Base-by-base conservation (phyloP, 2,329 filamentous ascomycete genomes). In the Venturia pyrina region DNA sequence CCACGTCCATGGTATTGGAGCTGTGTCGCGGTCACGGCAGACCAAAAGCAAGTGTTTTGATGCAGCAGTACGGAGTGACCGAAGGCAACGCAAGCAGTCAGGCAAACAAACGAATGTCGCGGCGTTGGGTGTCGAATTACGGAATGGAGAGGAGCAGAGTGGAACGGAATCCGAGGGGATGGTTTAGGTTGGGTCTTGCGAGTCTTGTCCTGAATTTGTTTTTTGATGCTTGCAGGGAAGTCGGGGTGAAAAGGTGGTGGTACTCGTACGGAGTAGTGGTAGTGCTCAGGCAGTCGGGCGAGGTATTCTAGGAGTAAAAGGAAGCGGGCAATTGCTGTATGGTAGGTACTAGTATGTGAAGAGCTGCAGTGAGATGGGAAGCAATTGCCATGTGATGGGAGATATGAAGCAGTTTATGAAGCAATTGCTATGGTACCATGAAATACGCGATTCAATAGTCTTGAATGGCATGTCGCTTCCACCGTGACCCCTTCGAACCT, bases 1-100 rank as follows among this genome's bases (percentile, higher is more conserved):
- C 73, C 68, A 78, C 77, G 68, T 80, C 78, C 79, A 81, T 81
- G 28, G 15, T 57, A n/a, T 57, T 21, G 28, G 15, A 37, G 13
- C n/a, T 57, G 24, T 57, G 53, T 37, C 15, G 28, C 32, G 32
- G 32, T 57, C 28, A 50, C 48, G 6, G 48, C 32, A 10, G 13
- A 11, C 32, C 53, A 57, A 57, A 37, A 57, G 28, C 17, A 59
- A 37, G 53, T 56, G 15, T 59, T 57, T 13, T 3, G 21, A 24
- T 28, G 48, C 21, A 15, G 21, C 46, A 21, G n/a, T n/a, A 24
- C 46, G 8, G 24, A 56, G 28, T 15, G 3, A 10, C 50, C 24
- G 28, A 21, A 56, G 50, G 17, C 28, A 34, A 57, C 37, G 32
- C 53, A 57, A 57, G 53, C 32, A 57, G 19, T 5, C 48, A 24